These are phyloP conservation scores for Entomophthora muscae DNA, from an alignment of 371 early-diverging fungal genomes.

Conservation along the genomic window DNA sequence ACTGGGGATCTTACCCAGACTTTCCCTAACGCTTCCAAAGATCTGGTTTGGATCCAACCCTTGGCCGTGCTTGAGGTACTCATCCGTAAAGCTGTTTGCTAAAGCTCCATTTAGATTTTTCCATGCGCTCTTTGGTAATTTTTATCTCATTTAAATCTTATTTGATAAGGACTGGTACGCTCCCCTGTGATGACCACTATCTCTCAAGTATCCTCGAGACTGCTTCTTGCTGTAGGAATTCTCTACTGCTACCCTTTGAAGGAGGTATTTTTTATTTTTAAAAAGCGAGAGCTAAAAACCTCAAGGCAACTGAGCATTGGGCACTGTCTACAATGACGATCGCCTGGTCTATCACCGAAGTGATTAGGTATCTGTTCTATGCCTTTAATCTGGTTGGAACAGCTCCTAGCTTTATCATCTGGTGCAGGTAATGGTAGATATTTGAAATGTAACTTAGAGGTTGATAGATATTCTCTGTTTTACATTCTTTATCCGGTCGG, in stretches of 20 bases:
- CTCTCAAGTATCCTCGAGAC: constrained; percentile 73
- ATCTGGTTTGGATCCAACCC: constrained; percentile 3
- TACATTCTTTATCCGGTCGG: constrained; percentile 80
- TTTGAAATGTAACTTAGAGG: constrained; percentile 2
- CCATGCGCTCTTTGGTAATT: background rate
- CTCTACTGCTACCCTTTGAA: constrained; percentile 35
- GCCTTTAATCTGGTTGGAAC: constrained; percentile 38
- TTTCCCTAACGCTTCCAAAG: background rate
- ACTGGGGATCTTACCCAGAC: constrained; percentile 1
- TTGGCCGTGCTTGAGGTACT: constrained; percentile 7
- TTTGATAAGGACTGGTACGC: constrained; percentile 45
- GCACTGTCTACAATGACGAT: constrained; percentile 66
- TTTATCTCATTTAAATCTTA: background rate
- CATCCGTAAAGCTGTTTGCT: background rate
- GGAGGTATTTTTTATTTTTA: constrained; percentile 5
- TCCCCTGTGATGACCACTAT: constrained; percentile 60
- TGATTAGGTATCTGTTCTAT: constrained; percentile 75
- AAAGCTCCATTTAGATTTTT: background rate
- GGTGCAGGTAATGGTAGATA: constrained; percentile 28
- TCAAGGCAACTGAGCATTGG: constrained; percentile 33
- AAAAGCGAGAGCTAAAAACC: background rate
- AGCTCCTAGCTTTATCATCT: constrained; percentile 33
- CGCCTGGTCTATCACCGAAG: constrained; percentile 86
- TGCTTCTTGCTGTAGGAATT: constrained; percentile 70
- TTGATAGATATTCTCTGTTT: constrained; percentile 65